phyloP scores from a whole-genome alignment of 306 rosid species.

The Delonix regia region DNA sequence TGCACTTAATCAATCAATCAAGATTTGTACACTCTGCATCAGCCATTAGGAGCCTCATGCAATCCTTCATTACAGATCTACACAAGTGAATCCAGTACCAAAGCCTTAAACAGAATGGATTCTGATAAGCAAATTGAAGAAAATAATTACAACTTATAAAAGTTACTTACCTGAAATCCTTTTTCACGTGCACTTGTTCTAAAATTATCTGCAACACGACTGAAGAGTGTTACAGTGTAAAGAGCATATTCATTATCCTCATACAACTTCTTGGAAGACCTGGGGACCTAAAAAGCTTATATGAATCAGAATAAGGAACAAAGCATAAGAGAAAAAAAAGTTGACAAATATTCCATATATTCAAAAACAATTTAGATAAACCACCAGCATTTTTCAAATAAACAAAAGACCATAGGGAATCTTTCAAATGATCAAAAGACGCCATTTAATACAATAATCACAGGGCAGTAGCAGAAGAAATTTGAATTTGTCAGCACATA shows the following conservation, averaged over 20 bases:
- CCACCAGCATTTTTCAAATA: not conserved
- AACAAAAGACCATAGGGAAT: not conserved
- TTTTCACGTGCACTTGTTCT: conserved; percentile 82
- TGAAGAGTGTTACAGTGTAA: conserved; percentile 83
- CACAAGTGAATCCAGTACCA: not conserved
- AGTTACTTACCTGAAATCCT: conserved; percentile 80
- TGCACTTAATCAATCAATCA: conserved; percentile 3
- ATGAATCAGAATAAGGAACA: conserved; percentile 41
- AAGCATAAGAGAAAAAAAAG: not conserved
- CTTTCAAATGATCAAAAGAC: conserved; percentile 3
- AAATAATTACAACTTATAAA: conserved; percentile 21
- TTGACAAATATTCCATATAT: conserved; percentile 31
- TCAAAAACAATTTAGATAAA: conserved; percentile 26
- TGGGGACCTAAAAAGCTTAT: conserved; percentile 77
- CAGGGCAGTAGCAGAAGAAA: conserved; percentile 17
- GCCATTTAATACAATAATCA: conserved; percentile 26
- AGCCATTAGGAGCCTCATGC: conserved; percentile 7
- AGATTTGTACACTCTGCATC: conserved; percentile 14
- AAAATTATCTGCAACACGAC: conserved; percentile 85
- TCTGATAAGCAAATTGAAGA: conserved; percentile 22
- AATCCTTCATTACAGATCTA: conserved; percentile 23
- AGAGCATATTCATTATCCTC: conserved; percentile 97
- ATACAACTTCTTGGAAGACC: conserved; percentile 81
- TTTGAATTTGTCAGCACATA: conserved; percentile 28
- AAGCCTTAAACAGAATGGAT: not conserved